Evolutionary conservation across 148 eudicot species (phyloP).

Genomic region (Arctostaphylos glauca): DNA sequence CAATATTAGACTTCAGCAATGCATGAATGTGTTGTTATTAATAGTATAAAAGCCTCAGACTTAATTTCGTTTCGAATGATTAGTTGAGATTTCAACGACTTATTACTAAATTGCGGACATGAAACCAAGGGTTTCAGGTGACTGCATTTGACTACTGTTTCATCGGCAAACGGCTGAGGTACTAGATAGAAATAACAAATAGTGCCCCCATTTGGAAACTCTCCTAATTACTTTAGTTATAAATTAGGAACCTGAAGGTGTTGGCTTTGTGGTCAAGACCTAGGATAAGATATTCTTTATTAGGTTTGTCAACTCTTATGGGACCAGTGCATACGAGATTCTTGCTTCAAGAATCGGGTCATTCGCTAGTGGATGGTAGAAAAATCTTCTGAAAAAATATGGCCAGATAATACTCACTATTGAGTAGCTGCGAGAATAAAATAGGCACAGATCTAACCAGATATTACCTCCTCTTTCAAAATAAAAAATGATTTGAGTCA

Average conservation of each 20-base stretch:
- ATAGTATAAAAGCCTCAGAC: not conserved
- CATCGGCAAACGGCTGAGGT: not conserved
- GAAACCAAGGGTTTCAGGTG: constrained; percentile 11
- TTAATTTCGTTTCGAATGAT: not conserved
- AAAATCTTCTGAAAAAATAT: too few relatives aligned
- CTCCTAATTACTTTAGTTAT: too few relatives aligned
- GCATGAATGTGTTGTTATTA: not conserved
- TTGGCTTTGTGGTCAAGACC: too few relatives aligned
- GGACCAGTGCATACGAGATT: too few relatives aligned
- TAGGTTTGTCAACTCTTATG: too few relatives aligned
- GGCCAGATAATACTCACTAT: too few relatives aligned
- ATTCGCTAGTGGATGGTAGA: too few relatives aligned
- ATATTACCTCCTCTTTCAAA: not conserved
- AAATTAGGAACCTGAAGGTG: too few relatives aligned
- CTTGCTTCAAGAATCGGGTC: too few relatives aligned
- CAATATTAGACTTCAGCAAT: not conserved
- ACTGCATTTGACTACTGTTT: not conserved
- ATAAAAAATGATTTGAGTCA: not conserved
- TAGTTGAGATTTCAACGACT: not conserved
- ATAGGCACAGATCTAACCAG: not conserved
- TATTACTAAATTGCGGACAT: not conserved
- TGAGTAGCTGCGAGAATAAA: too few relatives aligned
- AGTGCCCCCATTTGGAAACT: not conserved
- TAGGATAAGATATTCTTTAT: too few relatives aligned
- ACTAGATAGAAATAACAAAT: not conserved